Percentiles rank a stretch among this genome's conserved stretches.
Evolutionary conservation across 1,284 basidiomycete genomes (phyloP).

Genomic region (Phellinidium pouzarii): DNA sequence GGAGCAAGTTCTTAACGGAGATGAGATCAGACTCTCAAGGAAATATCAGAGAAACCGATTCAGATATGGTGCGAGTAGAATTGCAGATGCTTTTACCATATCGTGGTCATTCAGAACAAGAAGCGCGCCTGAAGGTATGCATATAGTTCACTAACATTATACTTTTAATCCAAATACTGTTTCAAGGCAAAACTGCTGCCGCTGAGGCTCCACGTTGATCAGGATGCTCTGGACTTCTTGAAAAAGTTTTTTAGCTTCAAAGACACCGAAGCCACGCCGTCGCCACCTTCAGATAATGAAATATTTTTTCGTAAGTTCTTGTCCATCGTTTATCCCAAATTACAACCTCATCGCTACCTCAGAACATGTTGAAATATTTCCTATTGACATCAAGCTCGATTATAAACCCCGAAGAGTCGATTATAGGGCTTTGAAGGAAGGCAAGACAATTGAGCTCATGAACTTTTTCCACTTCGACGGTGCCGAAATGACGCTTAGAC

Average conservation of each 20-base stretch:
- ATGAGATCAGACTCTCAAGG: constrained; percentile 78
- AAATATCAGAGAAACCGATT: constrained; percentile 81
- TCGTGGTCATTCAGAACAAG: constrained; percentile 59
- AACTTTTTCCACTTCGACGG: constrained; percentile 99
- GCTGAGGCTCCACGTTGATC: constrained; percentile 89
- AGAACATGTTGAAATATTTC: constrained; percentile 89
- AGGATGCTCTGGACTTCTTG: constrained; percentile 96
- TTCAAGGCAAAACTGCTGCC: constrained; percentile 81
- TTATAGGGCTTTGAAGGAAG: constrained; percentile 86
- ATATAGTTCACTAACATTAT: neutral
- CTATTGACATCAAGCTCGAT: constrained; percentile 88
- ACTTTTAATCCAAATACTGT: neutral
- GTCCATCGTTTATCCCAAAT: constrained; percentile 10
- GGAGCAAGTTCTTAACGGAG: constrained; percentile 93
- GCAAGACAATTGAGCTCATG: constrained; percentile 94
- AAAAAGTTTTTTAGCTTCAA: constrained; percentile 95
- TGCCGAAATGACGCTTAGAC: constrained; percentile 94
- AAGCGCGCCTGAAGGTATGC: constrained; percentile 76
- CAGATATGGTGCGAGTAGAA: constrained; percentile 90
- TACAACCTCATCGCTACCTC: neutral
- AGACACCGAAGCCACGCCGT: constrained; percentile 39
- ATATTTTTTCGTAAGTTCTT: constrained; percentile 66
- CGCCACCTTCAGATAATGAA: constrained; percentile 38
- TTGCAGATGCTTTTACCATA: constrained; percentile 69
- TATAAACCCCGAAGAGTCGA: constrained; percentile 98